phyloP scores from a whole-genome alignment of 345 rosid species.

The Eutrema yunnanense region DNA sequence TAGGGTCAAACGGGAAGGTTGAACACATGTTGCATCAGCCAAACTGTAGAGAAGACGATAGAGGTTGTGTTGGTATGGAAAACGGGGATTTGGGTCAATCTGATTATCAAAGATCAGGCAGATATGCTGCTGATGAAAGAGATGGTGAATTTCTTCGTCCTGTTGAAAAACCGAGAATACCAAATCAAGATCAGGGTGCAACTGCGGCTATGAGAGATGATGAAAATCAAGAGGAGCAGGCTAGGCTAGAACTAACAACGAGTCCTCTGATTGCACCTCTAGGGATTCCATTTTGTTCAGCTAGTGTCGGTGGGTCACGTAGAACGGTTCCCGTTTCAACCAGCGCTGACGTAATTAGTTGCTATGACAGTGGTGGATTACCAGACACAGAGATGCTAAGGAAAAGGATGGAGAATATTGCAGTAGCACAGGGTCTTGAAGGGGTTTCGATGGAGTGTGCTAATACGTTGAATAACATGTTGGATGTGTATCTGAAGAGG shows the following conservation, averaged over 20 bases:
- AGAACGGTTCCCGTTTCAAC: conserved; percentile 42
- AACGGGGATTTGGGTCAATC: conserved; percentile 66
- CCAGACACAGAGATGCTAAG: conserved; percentile 60
- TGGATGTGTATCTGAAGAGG: conserved; percentile 79
- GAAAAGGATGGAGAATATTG: conserved; percentile 79
- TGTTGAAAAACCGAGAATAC: conserved; percentile 32
- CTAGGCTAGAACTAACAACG: conserved; percentile 33
- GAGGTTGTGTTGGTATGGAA: conserved; percentile 43
- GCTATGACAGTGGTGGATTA: conserved; percentile 53
- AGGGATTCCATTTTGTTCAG: conserved; percentile 67
- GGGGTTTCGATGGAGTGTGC: conserved; percentile 86
- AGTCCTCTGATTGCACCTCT: conserved; percentile 68
- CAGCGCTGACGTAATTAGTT: conserved; percentile 39
- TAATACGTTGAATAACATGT: conserved; percentile 57
- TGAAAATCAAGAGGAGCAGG: conserved; percentile 48
- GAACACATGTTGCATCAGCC: conserved; percentile 49
- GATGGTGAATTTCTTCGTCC: conserved; percentile 40
- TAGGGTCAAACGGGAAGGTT: conserved; percentile 85
- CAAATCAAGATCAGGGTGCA: conserved; percentile 36
- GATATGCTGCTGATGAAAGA: conserved; percentile 48
- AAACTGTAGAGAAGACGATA: conserved; percentile 44
- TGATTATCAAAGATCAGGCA: conserved; percentile 65
- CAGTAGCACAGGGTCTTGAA: conserved; percentile 67
- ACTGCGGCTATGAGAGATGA: conserved; percentile 36
- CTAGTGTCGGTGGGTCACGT: conserved; percentile 58